Base-by-base conservation (phyloP, 2,329 filamentous ascomycete species). In the Calonectria pauciramosa region DNA sequence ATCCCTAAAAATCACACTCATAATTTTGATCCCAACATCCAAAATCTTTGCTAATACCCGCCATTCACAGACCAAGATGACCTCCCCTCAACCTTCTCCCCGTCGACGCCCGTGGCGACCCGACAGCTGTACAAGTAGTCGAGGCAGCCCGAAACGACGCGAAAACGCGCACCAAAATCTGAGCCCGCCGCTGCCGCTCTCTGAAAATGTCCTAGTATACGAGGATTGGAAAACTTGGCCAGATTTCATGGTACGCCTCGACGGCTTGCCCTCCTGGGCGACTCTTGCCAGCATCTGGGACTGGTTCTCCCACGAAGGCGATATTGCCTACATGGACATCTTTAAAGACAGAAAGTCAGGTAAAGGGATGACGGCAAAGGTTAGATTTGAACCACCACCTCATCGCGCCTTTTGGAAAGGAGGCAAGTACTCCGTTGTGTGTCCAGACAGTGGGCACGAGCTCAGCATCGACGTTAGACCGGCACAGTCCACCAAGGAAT, bases 341-440 rank as follows among this genome's bases (percentile, higher is more conserved):
- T 88, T 86, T 13, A 76, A 78, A 4, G 34, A 68, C 2, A 26
- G 47, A 8, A 34, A 36, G 9, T 63, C 44, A 2, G 20, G 71
- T 4, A 66, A 60, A 80, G 85, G 64, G 74, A 77, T 8, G 76
- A 84, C 36, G 84, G 89, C n/a, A 72, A 84, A 32, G 80, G 83
- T 94, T 41, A 86, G 85, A 2, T 94, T 94, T 75, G 89, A 88
- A 81, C 92, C 92, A 0, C 89, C 91, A 0, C 91, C 92, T 0
- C 59, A 79, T 11, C 78, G 78, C 4, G 80, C 85, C 0, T 93
- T 93, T 78, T 93, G 91, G 90, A 77, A 76, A 2, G 84, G 83
- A 13, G 78, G 79, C 0, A 75, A 83, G 13, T 80, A 82, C 70
- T 38, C 28, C 2, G 75, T 87, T 32, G 38, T 32, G 2, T 81